These are phyloP conservation scores for Theobroma cacao DNA, from an alignment of 345 rosid genomes.

Conservation along the genomic window DNA sequence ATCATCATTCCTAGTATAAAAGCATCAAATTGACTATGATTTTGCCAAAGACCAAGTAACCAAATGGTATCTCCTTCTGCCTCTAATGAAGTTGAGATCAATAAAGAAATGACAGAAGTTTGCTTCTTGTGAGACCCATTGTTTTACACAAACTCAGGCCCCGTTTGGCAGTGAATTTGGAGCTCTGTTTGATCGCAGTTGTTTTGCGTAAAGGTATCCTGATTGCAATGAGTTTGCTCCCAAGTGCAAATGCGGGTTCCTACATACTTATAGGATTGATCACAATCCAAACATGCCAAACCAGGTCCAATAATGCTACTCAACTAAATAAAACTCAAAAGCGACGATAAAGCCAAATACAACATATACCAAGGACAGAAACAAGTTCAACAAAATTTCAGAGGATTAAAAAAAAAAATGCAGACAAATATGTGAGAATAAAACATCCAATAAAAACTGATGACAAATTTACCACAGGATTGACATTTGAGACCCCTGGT, in stretches of 20 bases:
- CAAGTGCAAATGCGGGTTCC: background rate
- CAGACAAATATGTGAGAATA: background rate
- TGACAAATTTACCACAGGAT: slow-evolving; percentile 37
- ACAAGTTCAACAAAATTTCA: background rate
- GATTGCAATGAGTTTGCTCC: background rate
- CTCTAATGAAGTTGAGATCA: background rate
- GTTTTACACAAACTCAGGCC: background rate
- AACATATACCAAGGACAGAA: background rate
- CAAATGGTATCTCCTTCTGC: background rate
- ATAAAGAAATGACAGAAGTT: background rate
- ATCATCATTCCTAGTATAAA: background rate
- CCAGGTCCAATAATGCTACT: background rate
- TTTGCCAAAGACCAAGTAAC: background rate
- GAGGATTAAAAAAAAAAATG: background rate
- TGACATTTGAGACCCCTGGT: slow-evolving; percentile 36
- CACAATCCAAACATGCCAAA: background rate
- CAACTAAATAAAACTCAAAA: background rate
- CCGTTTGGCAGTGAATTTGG: background rate
- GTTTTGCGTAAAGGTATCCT: too few species aligned
- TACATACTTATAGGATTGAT: background rate
- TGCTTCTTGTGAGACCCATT: background rate
- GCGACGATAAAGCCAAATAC: background rate
- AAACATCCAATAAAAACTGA: background rate
- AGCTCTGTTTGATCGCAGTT: background rate
- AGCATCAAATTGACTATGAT: background rate